Percentiles rank a stretch among this genome's conserved stretches.
phyloP scores from a whole-genome alignment of 306 rosid species.

The Bauhinia variegata region DNA sequence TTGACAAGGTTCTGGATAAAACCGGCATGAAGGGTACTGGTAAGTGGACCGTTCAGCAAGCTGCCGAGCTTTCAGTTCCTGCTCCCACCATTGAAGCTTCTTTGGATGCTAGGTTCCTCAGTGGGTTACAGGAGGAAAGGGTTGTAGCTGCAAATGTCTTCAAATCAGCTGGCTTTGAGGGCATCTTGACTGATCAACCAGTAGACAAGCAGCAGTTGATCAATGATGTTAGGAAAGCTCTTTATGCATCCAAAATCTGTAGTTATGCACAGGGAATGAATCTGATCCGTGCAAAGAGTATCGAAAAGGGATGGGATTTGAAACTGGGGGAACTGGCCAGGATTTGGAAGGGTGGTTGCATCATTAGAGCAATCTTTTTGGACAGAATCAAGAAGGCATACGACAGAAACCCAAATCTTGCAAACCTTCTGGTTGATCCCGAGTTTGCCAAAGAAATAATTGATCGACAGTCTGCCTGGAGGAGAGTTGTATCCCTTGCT shows the following conservation, averaged over 20 bases:
- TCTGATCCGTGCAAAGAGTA: conserved; percentile 87
- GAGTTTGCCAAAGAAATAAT: conserved; percentile 88
- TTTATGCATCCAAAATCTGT: conserved; percentile 88
- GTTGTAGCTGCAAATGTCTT: conserved; percentile 83
- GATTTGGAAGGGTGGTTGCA: conserved; percentile 98
- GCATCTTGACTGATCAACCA: conserved; percentile 52
- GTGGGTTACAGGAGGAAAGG: conserved; percentile 89
- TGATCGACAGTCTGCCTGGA: conserved; percentile 87
- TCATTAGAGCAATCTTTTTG: conserved; percentile 78
- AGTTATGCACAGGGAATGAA: conserved; percentile 98
- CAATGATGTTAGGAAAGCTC: conserved; percentile 88
- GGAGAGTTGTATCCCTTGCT: conserved; percentile 85
- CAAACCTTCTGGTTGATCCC: conserved; percentile 92
- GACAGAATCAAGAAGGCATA: conserved; percentile 91
- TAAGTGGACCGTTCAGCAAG: conserved; percentile 97
- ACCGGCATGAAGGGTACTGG: conserved; percentile 98
- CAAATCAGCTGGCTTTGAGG: conserved; percentile 65
- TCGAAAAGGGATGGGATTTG: conserved; percentile 82
- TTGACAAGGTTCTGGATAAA: conserved; percentile 93
- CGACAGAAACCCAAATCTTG: conserved; percentile 74
- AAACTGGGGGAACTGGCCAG: conserved; percentile 82
- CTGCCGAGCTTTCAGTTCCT: conserved; percentile 89
- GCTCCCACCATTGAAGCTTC: conserved; percentile 94
- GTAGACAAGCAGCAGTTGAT: conserved; percentile 78
- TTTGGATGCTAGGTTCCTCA: conserved; percentile 90